These are phyloP conservation scores for Cytospora chrysosperma DNA, from an alignment of 2,329 filamentous ascomycete genomes.

Conservation along the genomic window DNA sequence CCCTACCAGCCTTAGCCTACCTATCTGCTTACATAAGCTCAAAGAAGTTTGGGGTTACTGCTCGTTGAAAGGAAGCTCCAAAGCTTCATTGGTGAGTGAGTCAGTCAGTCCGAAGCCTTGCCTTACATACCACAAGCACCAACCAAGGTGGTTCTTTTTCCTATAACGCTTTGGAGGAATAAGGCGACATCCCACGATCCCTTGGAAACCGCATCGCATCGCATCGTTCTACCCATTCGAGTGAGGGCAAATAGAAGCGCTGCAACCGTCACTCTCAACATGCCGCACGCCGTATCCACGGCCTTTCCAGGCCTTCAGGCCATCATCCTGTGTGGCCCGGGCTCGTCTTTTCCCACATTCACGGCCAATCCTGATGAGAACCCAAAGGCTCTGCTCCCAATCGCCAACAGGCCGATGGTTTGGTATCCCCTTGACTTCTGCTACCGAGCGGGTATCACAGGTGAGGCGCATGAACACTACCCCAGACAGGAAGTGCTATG, in stretches of 20 bases:
- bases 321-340: slow-evolving; percentile 78
- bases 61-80: background rate
- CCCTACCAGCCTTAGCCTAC: no score
- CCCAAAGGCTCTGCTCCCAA: slow-evolving; percentile 77
- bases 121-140: background rate
- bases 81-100: slow-evolving; percentile 14
- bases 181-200: background rate
- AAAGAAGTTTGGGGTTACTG: background rate
- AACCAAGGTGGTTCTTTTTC: background rate
- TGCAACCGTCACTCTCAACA: slow-evolving; percentile 35
- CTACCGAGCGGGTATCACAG: slow-evolving; percentile 74
- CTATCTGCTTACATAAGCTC: slow-evolving; percentile 6
- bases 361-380: slow-evolving; percentile 77
- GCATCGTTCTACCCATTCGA: background rate
- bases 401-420: slow-evolving; percentile 84
- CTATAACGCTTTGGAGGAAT: background rate
- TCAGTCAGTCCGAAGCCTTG: slow-evolving; percentile 7
- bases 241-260: background rate
- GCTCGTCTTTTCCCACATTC: slow-evolving; percentile 79
- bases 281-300: slow-evolving; percentile 75
- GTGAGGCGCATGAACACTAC: slow-evolving; percentile 42
- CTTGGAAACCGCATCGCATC: background rate
- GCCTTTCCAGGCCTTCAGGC: slow-evolving; percentile 78
- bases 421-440: slow-evolving; percentile 89
- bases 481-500: background rate